Conservation (phyloP, 208 protist genomes). For the Leishmania aethiopica region DNA sequence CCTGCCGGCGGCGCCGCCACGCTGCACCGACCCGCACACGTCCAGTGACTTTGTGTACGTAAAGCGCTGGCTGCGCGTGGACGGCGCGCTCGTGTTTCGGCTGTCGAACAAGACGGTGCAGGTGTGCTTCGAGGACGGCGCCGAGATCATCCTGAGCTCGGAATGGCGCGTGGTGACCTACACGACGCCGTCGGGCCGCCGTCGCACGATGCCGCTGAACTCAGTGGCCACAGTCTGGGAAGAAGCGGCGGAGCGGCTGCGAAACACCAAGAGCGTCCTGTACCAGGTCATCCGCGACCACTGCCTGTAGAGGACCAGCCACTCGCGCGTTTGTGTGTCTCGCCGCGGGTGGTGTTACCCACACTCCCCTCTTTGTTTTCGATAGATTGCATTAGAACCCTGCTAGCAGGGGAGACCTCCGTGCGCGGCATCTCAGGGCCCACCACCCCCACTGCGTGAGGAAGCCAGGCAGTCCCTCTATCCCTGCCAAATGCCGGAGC, state of each 20-base stretch:
- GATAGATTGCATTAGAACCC: constrained; percentile 3
- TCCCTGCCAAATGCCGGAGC: too few species aligned
- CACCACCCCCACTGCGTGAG: neutral
- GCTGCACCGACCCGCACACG: constrained; percentile 56
- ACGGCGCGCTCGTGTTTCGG: constrained; percentile 94
- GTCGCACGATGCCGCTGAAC: constrained; percentile 48
- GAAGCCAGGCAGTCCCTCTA: neutral
- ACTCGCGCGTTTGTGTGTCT: neutral
- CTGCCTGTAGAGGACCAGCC: constrained; percentile 21
- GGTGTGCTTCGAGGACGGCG: constrained; percentile 94
- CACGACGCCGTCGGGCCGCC: constrained; percentile 45
- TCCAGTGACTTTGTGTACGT: constrained; percentile 92
- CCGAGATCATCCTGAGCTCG: constrained; percentile 93
- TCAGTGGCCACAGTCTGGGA: constrained; percentile 35
- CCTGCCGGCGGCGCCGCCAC: constrained; percentile 27
- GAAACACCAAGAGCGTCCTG: constrained; percentile 41
- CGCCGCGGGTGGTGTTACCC: neutral
- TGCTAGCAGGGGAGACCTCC: neutral
- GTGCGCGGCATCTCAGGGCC: neutral
- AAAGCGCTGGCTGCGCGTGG: constrained; percentile 95
- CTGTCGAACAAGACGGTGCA: constrained; percentile 96
- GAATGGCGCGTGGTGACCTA: constrained; percentile 91
- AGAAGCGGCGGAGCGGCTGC: constrained; percentile 41
- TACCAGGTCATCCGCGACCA: constrained; percentile 44
- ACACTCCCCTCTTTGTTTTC: neutral